Percentiles rank a stretch among this genome's conserved stretches.
These are phyloP conservation scores for Hortiboletus campestris DNA, from an alignment of 768 basidiomycete genomes.

Conservation along the genomic window DNA sequence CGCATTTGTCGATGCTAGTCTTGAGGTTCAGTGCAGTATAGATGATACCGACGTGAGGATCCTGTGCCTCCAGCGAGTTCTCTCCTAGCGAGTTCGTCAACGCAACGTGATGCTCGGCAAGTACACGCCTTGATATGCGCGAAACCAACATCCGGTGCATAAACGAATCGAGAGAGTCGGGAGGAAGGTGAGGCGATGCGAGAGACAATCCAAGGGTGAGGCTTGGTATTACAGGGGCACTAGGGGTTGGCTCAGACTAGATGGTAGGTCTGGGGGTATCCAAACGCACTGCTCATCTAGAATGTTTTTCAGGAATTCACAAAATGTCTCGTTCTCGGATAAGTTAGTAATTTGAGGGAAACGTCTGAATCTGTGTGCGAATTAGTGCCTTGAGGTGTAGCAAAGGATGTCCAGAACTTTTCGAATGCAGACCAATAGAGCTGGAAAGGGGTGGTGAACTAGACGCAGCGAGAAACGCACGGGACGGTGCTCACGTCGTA, in stretches of 20 bases:
- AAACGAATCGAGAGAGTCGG: slow-evolving; percentile 80
- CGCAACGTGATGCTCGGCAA: slow-evolving; percentile 87
- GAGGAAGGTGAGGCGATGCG: slow-evolving; percentile 74
- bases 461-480: not conserved
- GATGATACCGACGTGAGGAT: slow-evolving; percentile 81
- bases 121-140: slow-evolving; percentile 83
- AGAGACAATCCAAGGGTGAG: slow-evolving; percentile 80
- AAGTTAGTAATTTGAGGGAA: slow-evolving; percentile 72
- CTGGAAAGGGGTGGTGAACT: slow-evolving; percentile 36
- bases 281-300: slow-evolving; percentile 71
- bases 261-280: not conserved
- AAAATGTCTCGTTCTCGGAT: slow-evolving; percentile 77
- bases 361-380: slow-evolving; percentile 55
- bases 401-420: slow-evolving; percentile 45
- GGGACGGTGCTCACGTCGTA: slow-evolving; percentile 62
- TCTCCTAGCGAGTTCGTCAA: slow-evolving; percentile 57
- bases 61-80: slow-evolving; percentile 36
- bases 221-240: slow-evolving; percentile 76
- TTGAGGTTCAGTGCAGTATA: slow-evolving; percentile 71
- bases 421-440: slow-evolving; percentile 88
- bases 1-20: slow-evolving; percentile 70
- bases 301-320: slow-evolving; percentile 60
- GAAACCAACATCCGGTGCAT: slow-evolving; percentile 92
- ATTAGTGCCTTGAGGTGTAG: slow-evolving; percentile 6
- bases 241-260: slow-evolving; percentile 30